Conservation (phyloP, 2,329 filamentous ascomycete genomes). For the Cladosporium sp. region DNA sequence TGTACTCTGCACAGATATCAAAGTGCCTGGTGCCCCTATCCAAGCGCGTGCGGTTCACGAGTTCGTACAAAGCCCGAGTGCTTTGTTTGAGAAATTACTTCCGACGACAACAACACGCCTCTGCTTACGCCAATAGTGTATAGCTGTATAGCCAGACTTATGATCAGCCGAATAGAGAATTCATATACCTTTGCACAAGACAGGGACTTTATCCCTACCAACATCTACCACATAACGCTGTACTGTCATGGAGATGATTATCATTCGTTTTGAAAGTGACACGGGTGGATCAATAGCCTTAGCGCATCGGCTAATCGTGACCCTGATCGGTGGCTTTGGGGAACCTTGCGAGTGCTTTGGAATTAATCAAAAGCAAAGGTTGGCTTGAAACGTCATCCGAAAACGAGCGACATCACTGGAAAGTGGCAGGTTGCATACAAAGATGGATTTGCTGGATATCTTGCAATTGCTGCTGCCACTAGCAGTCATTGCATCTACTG, state of each 20-base stretch:
- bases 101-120: not conserved
- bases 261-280: not conserved
- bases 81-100: constrained; percentile 5
- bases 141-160: not conserved
- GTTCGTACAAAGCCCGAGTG: constrained; percentile 1
- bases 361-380: not conserved
- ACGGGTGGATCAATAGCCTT: not conserved
- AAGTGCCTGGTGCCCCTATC: constrained; percentile 15
- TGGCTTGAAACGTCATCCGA: constrained; percentile 13
- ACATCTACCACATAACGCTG: not conserved
- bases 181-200: not conserved
- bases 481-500: constrained; percentile 45
- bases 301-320: constrained; percentile 2
- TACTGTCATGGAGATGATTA: not conserved
- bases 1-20: constrained; percentile 13
- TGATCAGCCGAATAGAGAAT: not conserved
- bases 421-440: not conserved
- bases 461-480: constrained; percentile 43
- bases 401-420: not conserved
- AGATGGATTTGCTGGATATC: constrained; percentile 25
- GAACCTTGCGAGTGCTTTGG: not conserved
- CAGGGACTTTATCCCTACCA: not conserved
- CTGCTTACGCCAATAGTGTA: not conserved
- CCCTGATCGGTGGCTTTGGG: constrained; percentile 6
- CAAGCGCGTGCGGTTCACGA: constrained; percentile 11